Conservation (phyloP, 371 early-diverging fungal species). For the Mortierella sp. region DNA sequence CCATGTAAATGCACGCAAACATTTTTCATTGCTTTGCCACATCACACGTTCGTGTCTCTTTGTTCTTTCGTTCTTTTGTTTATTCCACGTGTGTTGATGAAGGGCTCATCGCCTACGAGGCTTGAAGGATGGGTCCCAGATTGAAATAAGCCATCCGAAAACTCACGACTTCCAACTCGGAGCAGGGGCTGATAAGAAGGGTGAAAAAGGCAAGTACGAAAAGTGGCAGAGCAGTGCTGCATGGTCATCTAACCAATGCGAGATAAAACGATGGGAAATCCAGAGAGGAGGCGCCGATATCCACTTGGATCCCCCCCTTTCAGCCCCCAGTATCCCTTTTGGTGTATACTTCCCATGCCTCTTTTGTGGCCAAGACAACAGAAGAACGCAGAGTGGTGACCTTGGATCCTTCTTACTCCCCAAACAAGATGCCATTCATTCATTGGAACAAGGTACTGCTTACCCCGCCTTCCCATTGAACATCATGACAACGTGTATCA, state of each 20-base stretch:
- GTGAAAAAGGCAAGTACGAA: neutral
- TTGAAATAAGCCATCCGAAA: neutral
- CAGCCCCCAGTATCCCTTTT: neutral
- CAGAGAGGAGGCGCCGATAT: slow-evolving; percentile 3
- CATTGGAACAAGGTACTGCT: neutral
- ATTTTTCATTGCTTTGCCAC: neutral
- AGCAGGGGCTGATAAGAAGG: neutral
- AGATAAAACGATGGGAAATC: neutral
- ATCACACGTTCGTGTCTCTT: neutral
- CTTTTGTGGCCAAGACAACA: neutral
- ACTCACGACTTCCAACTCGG: neutral
- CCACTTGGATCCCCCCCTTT: neutral
- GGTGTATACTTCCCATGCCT: neutral
- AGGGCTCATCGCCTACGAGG: neutral
- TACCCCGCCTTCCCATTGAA: neutral
- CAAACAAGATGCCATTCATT: neutral
- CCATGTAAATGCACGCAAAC: neutral
- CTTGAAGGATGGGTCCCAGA: neutral
- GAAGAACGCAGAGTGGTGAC: neutral
- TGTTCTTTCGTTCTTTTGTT: neutral
- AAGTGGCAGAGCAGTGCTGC: neutral
- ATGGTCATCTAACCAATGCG: neutral
- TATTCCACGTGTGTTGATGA: neutral
- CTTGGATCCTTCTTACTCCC: neutral
- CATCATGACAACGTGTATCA: neutral